phyloP scores from a whole-genome alignment of 2,329 filamentous ascomycete genomes.

The Tothia fuscella region DNA sequence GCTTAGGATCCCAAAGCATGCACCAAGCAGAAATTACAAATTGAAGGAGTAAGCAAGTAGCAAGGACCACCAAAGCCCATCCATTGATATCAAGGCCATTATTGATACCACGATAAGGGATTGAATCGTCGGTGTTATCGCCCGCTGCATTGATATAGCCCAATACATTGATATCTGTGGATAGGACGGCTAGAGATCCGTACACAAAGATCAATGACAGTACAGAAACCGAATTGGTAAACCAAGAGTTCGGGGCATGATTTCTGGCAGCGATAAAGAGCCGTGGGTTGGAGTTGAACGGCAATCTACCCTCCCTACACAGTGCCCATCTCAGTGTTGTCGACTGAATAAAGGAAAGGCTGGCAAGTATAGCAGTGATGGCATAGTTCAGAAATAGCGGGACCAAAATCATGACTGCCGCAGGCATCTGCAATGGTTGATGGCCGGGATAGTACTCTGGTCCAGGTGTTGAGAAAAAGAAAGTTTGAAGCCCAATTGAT shows the following conservation, averaged over 20 bases:
- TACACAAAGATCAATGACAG: conserved; percentile 2
- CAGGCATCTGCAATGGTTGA: not conserved
- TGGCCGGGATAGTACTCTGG: no score
- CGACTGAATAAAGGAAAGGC: conserved; percentile 3
- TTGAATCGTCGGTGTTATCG: not conserved
- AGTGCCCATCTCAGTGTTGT: conserved; percentile 7
- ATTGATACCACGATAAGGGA: not conserved
- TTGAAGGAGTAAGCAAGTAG: conserved; percentile 1
- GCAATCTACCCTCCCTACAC: conserved; percentile 1
- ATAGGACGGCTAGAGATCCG: not conserved
- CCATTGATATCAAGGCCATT: conserved; percentile 6
- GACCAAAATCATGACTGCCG: conserved; percentile 1
- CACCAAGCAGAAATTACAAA: conserved; percentile 1
- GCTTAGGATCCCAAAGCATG: not conserved
- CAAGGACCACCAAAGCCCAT: conserved; percentile 4
- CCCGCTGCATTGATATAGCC: not conserved
- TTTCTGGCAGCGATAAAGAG: not conserved
- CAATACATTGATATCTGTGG: not conserved
- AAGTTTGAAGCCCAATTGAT: no score
- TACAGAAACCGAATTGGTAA: not conserved
- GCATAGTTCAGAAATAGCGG: not conserved
- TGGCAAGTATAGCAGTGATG: conserved; percentile 2
- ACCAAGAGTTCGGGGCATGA: conserved; percentile 1
- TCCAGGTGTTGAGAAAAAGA: no score
- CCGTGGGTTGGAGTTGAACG: conserved; percentile 8